Evolutionary conservation across 495 filamentous ascomycete species (phyloP), one percentile per base, ranked within the genome.

Genomic region (Penicillium angulare): DNA sequence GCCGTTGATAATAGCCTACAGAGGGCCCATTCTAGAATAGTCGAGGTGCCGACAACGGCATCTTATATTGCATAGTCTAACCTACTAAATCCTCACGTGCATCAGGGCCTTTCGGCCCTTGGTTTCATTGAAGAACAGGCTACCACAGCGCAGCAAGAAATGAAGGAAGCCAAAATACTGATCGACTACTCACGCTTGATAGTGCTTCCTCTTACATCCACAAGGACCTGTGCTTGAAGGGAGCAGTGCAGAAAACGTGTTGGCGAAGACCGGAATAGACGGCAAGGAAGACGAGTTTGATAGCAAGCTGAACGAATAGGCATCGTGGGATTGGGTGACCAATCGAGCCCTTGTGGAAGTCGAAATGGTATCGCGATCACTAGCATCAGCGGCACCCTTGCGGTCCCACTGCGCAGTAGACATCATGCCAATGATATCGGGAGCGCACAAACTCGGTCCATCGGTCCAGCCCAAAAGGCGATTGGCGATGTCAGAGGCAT

Each of bases 401-500:
- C 33, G n/a, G n/a, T 35, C 33, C 33, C n/a, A 35, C 16, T 35
- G n/a, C 15, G 33, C 33, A 35, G 33, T 8, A 5, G 33, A 35
- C 18, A 35, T 16, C n/a, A 35, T 43, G 26, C 27, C 48, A 29
- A 65, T 49, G 15, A 48, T 44, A 31, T 27, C 22, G 3, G 47
- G 39, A 5, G 32, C 33, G 50, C 67, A 71, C 31, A 36, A 47
- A 34, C 52, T 63, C 12, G 63, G 20, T 4, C 60, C 67, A 3
- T 24, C 47, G 16, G 49, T 43, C 77, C 76, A 81, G 35, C 81
- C 81, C 3, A 69, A 57, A 22, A 81, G 68, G 46, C 79, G 75
- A 63, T 83, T 82, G 47, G 79, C 78, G 59, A 85, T 60, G 52
- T 85, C 80, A n/a, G n/a, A n/a, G n/a, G n/a, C n/a, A n/a, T n/a